Evolutionary conservation across 305 asterid species (phyloP), one percentile per base, ranked within the genome.

Genomic region (Rubia peregrina): DNA sequence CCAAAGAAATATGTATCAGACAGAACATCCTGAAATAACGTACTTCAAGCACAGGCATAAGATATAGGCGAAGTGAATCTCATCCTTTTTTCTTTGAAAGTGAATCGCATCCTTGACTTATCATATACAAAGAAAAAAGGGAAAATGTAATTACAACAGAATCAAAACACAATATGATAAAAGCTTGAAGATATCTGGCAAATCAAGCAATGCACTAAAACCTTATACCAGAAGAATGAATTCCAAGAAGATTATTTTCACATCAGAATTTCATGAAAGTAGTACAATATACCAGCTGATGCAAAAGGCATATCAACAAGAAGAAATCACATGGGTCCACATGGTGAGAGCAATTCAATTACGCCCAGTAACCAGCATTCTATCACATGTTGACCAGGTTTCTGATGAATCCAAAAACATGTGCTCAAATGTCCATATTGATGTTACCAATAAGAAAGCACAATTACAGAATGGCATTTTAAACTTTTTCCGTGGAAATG

Each of bases 21-120:
- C 48, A 68, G 46, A 16, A 51, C 36, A 48, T 30, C 11, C 30
- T 36, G 24, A 6, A 33, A 4, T 26, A 30, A 36, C 13, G 40
- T 53, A 69, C 30, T 49, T 49, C 42, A 68, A 16, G 72, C 64
- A 36, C 7, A 64, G 46, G 38, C 49, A 38, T 64, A 3, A 64
- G 53, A 48, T 14, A 48, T 48, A 48, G 53, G 53, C 7, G n/a
- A 48, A 12, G 53, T 12, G 53, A 48, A 48, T 48, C 53, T 48
- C 53, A 51, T 51, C 33, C 33, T 30, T 30, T 30, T 30, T 30
- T 30, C 33, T 30, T 30, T 30, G 33, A 30, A n/a, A 44, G 26
- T 24, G 4, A 16, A 24, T 22, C 17, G 16, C 68, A 46, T 12
- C 65, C 56, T 69, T 56, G 41, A 9, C 26, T 24, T 21, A 12